Conservation (phyloP, 176 grass and related monocot genomes). For the Avena eriantha region DNA sequence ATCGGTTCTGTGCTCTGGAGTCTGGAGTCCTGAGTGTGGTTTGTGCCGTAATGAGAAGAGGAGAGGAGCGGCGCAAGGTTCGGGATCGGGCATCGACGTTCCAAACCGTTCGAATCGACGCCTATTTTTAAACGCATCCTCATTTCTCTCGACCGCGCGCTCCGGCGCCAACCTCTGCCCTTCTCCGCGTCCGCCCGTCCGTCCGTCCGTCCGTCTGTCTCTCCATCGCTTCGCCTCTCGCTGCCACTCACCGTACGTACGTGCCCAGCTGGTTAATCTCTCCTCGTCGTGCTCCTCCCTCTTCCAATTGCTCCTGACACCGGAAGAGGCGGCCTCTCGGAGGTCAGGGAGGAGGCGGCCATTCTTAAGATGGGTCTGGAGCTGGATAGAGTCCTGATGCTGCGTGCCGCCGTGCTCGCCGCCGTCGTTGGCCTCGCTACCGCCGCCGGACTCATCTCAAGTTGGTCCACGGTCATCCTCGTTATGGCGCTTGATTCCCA, state of each 20-base stretch:
- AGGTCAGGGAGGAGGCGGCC: slow-evolving; percentile 29
- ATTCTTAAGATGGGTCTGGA: slow-evolving; percentile 49
- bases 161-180: slow-evolving; percentile 41
- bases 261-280: not conserved
- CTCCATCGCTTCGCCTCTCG: slow-evolving; percentile 24
- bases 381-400: slow-evolving; percentile 37
- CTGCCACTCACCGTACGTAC: slow-evolving; percentile 20
- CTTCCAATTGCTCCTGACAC: not conserved
- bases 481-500: not conserved
- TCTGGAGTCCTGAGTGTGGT: too few relatives aligned
- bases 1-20: too few relatives aligned
- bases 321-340: not conserved
- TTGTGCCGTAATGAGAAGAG: too few relatives aligned
- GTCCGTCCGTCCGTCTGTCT: not conserved
- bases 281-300: slow-evolving; percentile 24
- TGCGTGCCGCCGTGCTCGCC: slow-evolving; percentile 48
- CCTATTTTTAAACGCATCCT: slow-evolving; percentile 47
- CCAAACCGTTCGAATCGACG: slow-evolving; percentile 14
- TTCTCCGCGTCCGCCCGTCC: not conserved
- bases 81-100: not conserved
- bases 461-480: slow-evolving; percentile 42
- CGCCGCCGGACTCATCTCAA: slow-evolving; percentile 61
- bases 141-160: slow-evolving; percentile 17
- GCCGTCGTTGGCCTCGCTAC: slow-evolving; percentile 41
- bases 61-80: too few relatives aligned